These are phyloP conservation scores for Annulohypoxylon stygium DNA, from an alignment of 495 filamentous ascomycete species.

Conservation along the genomic window DNA sequence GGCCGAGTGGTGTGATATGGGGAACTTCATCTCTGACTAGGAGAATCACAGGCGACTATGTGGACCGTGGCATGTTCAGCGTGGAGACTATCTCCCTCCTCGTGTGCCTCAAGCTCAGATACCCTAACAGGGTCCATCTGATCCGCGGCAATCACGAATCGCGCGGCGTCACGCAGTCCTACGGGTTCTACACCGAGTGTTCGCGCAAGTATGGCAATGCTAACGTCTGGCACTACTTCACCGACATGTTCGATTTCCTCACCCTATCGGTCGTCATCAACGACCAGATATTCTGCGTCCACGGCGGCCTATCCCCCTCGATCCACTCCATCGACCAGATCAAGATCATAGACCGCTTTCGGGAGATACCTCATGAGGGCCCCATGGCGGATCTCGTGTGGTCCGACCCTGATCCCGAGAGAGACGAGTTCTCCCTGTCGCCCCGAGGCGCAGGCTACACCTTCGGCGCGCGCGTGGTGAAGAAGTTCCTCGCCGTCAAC, in stretches of 20 bases:
- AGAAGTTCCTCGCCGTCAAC: constrained; percentile 97
- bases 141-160: constrained; percentile 98
- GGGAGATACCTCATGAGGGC: constrained; percentile 97
- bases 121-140: constrained; percentile 90
- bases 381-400: constrained; percentile 99
- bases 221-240: constrained; percentile 99
- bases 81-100: constrained; percentile 97
- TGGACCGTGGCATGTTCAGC: constrained; percentile 95
- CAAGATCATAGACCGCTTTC: constrained; percentile 98
- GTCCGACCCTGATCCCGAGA: constrained; percentile 95
- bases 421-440: constrained; percentile 95
- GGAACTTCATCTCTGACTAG: neutral
- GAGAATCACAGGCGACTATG: constrained; percentile 81
- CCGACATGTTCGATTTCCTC: constrained; percentile 99
- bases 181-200: constrained; percentile 99
- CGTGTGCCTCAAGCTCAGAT: constrained; percentile 93
- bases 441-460: constrained; percentile 96
- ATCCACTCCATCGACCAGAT: constrained; percentile 99
- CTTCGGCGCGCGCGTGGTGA: constrained; percentile 95
- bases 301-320: constrained; percentile 91
- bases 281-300: constrained; percentile 98
- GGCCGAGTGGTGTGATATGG: neutral
- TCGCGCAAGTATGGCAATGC: constrained; percentile 97
- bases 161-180: constrained; percentile 96
- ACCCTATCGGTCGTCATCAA: constrained; percentile 97